Percentiles rank a stretch among this genome's conserved stretches.
phyloP scores from a whole-genome alignment of 2,329 filamentous ascomycete species.

The Paecilomyces fulvus region DNA sequence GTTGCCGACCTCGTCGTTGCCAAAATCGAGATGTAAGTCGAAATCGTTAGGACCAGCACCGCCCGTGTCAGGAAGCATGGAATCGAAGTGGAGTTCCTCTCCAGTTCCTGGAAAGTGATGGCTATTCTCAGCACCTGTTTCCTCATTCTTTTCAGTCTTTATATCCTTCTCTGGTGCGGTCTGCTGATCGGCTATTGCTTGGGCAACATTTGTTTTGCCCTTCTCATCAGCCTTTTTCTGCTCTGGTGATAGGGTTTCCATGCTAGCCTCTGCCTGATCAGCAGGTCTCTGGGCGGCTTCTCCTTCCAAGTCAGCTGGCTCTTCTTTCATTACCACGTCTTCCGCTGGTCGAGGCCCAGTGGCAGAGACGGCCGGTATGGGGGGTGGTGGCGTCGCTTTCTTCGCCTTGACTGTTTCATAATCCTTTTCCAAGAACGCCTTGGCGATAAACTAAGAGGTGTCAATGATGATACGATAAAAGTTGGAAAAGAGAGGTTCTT shows the following conservation, averaged over 20 bases:
- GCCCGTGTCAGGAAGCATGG: conserved; percentile 27
- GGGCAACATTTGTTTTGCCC: conserved; percentile 3
- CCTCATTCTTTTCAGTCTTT: conserved; percentile 17
- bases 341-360: conserved; percentile 12
- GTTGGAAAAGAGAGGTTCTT: background rate
- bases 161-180: conserved; percentile 9
- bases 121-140: conserved; percentile 6
- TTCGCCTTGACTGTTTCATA: conserved; percentile 29
- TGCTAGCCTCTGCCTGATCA: conserved; percentile 10
- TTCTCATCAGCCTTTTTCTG: conserved; percentile 6
- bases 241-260: conserved; percentile 11
- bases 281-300: conserved; percentile 9
- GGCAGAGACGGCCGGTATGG: background rate
- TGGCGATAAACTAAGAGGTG: conserved; percentile 30
- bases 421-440: conserved; percentile 34
- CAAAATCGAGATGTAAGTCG: conserved; percentile 32
- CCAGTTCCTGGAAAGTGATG: conserved; percentile 15
- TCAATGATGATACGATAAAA: background rate
- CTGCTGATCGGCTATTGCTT: conserved; percentile 9
- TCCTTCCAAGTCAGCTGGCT: conserved; percentile 8
- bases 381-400: conserved; percentile 13
- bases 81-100: conserved; percentile 34
- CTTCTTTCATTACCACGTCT: conserved; percentile 23
- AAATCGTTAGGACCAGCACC: conserved; percentile 24
- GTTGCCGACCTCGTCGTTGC: conserved; percentile 29